Percentiles rank a stretch among this genome's conserved stretches.
These are phyloP conservation scores for Schizosaccharomyces octosporus DNA, from an alignment of 805 yeast genomes.

Conservation along the genomic window DNA sequence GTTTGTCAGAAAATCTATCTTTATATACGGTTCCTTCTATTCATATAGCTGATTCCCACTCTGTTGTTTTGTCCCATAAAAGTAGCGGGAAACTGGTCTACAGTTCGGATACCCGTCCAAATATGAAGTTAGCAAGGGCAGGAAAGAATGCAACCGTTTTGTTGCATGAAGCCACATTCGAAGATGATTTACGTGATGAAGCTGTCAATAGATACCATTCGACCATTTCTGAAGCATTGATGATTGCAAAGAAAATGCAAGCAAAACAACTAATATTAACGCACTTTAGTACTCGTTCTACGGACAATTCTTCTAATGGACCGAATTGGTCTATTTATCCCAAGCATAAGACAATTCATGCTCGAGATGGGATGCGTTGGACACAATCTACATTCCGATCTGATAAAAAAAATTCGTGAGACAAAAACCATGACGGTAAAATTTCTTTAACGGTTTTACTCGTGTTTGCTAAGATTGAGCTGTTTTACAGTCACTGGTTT, in stretches of 20 bases:
- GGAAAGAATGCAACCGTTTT: conserved; percentile 48
- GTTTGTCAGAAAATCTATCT: conserved; percentile 2
- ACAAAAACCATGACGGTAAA: no score
- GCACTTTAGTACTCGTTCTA: conserved; percentile 69
- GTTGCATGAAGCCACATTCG: conserved; percentile 85
- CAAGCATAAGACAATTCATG: not conserved
- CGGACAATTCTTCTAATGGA: not conserved
- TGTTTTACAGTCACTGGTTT: no score
- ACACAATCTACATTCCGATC: not conserved
- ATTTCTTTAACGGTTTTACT: no score
- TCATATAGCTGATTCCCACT: conserved; percentile 70
- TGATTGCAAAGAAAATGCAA: conserved; percentile 43
- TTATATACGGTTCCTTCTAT: conserved; percentile 47
- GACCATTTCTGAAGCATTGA: conserved; percentile 68
- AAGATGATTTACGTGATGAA: conserved; percentile 49
- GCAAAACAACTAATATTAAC: conserved; percentile 53
- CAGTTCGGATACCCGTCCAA: conserved; percentile 91
- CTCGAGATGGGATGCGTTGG: not conserved
- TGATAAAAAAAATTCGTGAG: not conserved
- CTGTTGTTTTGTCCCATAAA: conserved; percentile 28
- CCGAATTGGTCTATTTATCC: not conserved
- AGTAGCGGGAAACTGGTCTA: conserved; percentile 44
- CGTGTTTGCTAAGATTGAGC: no score
- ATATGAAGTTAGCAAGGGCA: conserved; percentile 32
- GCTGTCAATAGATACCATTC: conserved; percentile 68